Conservation (phyloP, 148 eudicot species). For the Euryodendron excelsum region DNA sequence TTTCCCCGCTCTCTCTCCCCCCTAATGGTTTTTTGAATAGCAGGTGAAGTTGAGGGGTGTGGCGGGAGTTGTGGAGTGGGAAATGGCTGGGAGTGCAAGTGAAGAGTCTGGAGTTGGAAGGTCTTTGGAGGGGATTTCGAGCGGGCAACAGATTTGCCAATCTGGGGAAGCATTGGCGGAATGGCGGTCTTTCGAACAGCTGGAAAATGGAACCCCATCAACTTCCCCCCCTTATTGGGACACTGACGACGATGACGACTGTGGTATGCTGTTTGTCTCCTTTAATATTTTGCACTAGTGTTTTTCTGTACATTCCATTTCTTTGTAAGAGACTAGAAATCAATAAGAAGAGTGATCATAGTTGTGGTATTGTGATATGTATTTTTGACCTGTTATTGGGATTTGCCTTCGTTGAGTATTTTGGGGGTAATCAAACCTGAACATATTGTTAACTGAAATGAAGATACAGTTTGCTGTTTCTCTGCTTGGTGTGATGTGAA, state of each 20-base stretch:
- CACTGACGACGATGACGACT: conserved; percentile 71
- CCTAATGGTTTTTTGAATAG: conserved; percentile 18
- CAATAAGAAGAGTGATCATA: not conserved
- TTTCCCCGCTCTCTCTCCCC: no score
- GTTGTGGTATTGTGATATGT: not conserved
- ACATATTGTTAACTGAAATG: not conserved
- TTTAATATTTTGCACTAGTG: not conserved
- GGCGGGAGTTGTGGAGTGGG: conserved; percentile 33
- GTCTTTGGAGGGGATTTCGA: conserved; percentile 50
- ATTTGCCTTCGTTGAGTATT: not conserved
- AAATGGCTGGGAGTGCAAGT: conserved; percentile 66
- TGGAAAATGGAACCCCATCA: conserved; percentile 81
- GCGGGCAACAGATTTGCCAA: conserved; percentile 50
- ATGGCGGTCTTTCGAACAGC: conserved; percentile 87
- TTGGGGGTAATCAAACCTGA: not conserved
- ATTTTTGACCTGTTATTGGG: not conserved
- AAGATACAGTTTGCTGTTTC: not conserved
- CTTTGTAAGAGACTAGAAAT: not conserved
- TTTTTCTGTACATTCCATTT: not conserved
- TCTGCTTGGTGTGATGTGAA: not conserved
- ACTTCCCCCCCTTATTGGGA: conserved; percentile 98
- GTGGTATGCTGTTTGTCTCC: conserved; percentile 33
- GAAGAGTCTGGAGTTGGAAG: conserved; percentile 65
- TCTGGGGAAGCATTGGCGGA: conserved; percentile 74
- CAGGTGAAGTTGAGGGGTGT: conserved; percentile 42